Conservation (phyloP, 1,139 yeast genomes). For the Sugiyamaella neomexicana region DNA sequence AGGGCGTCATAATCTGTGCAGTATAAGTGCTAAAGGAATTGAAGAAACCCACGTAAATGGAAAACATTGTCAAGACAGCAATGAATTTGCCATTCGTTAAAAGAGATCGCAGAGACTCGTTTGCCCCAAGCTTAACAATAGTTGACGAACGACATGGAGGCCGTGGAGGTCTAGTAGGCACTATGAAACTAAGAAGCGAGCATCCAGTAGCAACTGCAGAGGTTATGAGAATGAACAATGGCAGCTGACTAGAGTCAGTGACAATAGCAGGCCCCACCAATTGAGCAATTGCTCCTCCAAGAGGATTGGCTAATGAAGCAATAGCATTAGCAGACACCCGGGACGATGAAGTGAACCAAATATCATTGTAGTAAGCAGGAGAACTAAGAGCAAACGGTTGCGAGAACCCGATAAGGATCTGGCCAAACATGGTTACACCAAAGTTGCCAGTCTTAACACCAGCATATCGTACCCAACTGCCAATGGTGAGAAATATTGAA, state of each 20-base stretch:
- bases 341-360: slow-evolving; percentile 41
- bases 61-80: slow-evolving; percentile 34
- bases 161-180: slow-evolving; percentile 34
- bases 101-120: slow-evolving; percentile 31
- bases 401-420: slow-evolving; percentile 41
- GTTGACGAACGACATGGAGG: slow-evolving; percentile 42
- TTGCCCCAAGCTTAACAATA: slow-evolving; percentile 32
- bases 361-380: slow-evolving; percentile 40
- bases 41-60: slow-evolving; percentile 42
- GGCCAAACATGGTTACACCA: slow-evolving; percentile 40
- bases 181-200: slow-evolving; percentile 29
- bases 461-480: slow-evolving; percentile 40
- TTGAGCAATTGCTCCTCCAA: slow-evolving; percentile 44
- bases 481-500: slow-evolving; percentile 34
- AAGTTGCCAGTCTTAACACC: slow-evolving; percentile 34
- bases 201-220: slow-evolving; percentile 36
- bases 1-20: slow-evolving; percentile 41
- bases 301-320: slow-evolving; percentile 41
- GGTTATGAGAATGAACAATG: slow-evolving; percentile 35
- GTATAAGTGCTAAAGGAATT: slow-evolving; percentile 40
- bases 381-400: slow-evolving; percentile 42
- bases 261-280: slow-evolving; percentile 41
- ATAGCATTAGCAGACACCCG: slow-evolving; percentile 42
- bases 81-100: slow-evolving; percentile 28
- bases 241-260: slow-evolving; percentile 30